Conservation (phyloP, 2,329 filamentous ascomycete species). For the Penicillium sp. region DNA sequence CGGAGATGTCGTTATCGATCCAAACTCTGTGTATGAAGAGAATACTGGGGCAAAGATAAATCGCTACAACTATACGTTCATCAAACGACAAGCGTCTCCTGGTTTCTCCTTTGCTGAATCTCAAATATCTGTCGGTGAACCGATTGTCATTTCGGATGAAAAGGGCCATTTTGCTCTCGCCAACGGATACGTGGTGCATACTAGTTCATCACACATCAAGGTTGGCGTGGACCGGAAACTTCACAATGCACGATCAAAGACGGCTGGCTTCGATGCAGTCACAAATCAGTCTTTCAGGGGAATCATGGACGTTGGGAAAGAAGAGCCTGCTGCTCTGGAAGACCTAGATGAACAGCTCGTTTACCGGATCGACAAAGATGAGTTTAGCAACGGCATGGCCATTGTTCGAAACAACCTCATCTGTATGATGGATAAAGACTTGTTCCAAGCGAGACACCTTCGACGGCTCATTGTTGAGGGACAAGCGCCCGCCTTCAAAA, state of each 20-base stretch:
- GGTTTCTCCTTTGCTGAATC: constrained; percentile 87
- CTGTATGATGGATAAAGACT: constrained; percentile 80
- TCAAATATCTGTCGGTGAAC: constrained; percentile 81
- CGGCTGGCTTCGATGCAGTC: constrained; percentile 70
- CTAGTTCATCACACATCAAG: constrained; percentile 71
- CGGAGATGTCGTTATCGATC: constrained; percentile 77
- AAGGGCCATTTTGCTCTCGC: constrained; percentile 91
- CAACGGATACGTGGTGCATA: constrained; percentile 81
- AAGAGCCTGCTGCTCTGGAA: constrained; percentile 42
- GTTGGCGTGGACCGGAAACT: constrained; percentile 88
- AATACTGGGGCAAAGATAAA: constrained; percentile 78
- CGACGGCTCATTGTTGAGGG: constrained; percentile 79
- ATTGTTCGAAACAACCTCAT: constrained; percentile 90
- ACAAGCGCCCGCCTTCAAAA: constrained; percentile 69
- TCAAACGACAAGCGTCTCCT: constrained; percentile 62
- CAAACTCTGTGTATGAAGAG: constrained; percentile 70
- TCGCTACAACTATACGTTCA: constrained; percentile 79
- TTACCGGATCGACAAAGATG: constrained; percentile 93
- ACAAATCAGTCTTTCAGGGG: constrained; percentile 84
- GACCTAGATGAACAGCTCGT: constrained; percentile 53
- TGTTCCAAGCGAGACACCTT: constrained; percentile 68
- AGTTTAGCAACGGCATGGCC: constrained; percentile 98
- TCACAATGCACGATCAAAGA: constrained; percentile 77
- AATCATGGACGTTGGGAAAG: constrained; percentile 77
- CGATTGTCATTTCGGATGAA: constrained; percentile 95